Percentiles rank a stretch among this genome's conserved stretches.
These are phyloP conservation scores for Paecilomyces sp. DNA, from an alignment of 2,329 filamentous ascomycete genomes.

Conservation along the genomic window DNA sequence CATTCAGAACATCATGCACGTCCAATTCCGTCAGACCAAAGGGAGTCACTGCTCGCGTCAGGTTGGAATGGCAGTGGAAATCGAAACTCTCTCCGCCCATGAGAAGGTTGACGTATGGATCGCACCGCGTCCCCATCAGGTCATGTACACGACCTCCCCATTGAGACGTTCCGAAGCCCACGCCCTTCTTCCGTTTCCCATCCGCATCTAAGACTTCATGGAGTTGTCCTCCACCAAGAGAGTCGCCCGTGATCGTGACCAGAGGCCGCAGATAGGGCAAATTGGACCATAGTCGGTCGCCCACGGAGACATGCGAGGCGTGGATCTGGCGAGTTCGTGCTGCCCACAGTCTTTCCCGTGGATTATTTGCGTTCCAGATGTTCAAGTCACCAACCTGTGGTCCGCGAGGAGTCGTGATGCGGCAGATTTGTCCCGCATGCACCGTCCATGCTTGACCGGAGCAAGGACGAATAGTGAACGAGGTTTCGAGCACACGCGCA, in stretches of 20 bases:
- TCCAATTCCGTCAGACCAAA: conserved; percentile 64
- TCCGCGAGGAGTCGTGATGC: conserved; percentile 67
- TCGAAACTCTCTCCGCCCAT: conserved; percentile 66
- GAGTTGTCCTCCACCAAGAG: conserved; percentile 41
- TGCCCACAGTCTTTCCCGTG: conserved; percentile 77
- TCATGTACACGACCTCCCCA: conserved; percentile 67
- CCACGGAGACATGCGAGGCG: conserved; percentile 62
- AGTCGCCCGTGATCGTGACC: conserved; percentile 63
- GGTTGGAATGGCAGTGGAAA: conserved; percentile 78
- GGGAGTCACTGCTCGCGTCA: conserved; percentile 63
- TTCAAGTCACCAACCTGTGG: conserved; percentile 81
- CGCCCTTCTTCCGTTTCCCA: conserved; percentile 31
- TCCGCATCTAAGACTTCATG: conserved; percentile 28
- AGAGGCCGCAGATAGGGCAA: conserved; percentile 71
- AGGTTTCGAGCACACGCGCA: conserved; percentile 24
- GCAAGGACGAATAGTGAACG: conserved; percentile 63
- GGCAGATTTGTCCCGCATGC: conserved; percentile 59
- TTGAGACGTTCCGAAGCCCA: conserved; percentile 32
- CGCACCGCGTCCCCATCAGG: conserved; percentile 73
- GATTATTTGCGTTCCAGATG: conserved; percentile 70
- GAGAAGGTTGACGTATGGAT: conserved; percentile 74
- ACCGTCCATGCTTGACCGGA: conserved; percentile 69
- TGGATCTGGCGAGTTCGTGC: conserved; percentile 71
- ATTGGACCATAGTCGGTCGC: conserved; percentile 70
- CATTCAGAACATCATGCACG: conserved; percentile 77